Percentiles rank a stretch among this genome's conserved stretches.
These are phyloP conservation scores for Lignosus rhinocerotis DNA, from an alignment of 1,284 basidiomycete species.

Conservation along the genomic window DNA sequence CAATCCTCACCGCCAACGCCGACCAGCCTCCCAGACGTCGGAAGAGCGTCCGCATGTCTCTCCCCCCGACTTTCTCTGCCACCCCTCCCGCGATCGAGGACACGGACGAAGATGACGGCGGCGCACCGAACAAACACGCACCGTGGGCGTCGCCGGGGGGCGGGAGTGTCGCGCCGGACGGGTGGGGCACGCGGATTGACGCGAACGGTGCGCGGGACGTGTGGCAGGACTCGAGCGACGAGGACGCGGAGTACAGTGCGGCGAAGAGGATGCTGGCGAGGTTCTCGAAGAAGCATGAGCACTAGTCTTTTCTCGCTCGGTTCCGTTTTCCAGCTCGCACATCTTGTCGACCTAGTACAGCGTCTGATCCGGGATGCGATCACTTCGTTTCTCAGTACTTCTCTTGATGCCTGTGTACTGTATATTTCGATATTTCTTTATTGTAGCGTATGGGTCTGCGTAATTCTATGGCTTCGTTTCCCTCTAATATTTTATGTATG, in stretches of 20 bases:
- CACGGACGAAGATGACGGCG: slow-evolving; percentile 55
- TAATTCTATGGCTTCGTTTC: slow-evolving; percentile 1
- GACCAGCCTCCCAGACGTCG: slow-evolving; percentile 42
- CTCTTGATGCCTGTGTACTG: slow-evolving; percentile 1
- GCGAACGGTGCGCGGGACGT: slow-evolving; percentile 39
- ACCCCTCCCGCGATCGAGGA: slow-evolving; percentile 66
- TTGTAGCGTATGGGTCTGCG: slow-evolving; percentile 4
- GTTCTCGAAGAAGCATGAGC: slow-evolving; percentile 38
- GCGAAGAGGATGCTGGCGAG: slow-evolving; percentile 55
- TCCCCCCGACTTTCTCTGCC: slow-evolving; percentile 70
- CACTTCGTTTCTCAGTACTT: background rate
- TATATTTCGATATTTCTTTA: slow-evolving; percentile 5
- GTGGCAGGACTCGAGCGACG: slow-evolving; percentile 75
- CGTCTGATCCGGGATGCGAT: too few relatives aligned
- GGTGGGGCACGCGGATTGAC: slow-evolving; percentile 32
- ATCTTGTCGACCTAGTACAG: background rate
- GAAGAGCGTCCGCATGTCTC: slow-evolving; percentile 74
- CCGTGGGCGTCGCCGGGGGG: slow-evolving; percentile 24
- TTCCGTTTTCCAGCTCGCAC: background rate
- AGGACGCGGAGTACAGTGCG: slow-evolving; percentile 63
- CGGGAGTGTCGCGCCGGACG: slow-evolving; percentile 5
- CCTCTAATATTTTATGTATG: background rate
- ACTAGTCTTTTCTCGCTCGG: background rate
- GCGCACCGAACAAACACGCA: slow-evolving; percentile 21
- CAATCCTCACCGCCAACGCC: slow-evolving; percentile 5